Evolutionary conservation across 2,329 filamentous ascomycete species (phyloP).

Genomic region (Epichloe scottii): DNA sequence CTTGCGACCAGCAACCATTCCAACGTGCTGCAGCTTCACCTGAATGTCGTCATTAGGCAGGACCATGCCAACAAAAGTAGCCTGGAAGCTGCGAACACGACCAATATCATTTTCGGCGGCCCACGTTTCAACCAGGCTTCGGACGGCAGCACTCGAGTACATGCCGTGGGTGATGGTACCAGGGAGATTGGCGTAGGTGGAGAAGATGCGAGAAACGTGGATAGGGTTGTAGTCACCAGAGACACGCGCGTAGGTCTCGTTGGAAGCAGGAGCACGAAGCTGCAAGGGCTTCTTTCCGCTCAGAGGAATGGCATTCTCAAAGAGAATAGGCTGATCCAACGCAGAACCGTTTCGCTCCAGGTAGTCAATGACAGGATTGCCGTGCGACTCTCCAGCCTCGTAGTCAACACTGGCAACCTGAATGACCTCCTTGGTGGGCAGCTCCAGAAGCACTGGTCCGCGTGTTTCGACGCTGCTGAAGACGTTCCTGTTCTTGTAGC

Average conservation of each 20-base stretch:
- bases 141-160: slow-evolving; percentile 95
- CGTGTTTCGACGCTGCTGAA: slow-evolving; percentile 87
- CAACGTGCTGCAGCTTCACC: slow-evolving; percentile 90
- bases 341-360: slow-evolving; percentile 81
- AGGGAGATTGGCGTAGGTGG: slow-evolving; percentile 86
- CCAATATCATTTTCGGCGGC: slow-evolving; percentile 97
- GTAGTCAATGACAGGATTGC: slow-evolving; percentile 95
- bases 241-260: slow-evolving; percentile 94
- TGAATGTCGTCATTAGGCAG: slow-evolving; percentile 90
- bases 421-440: slow-evolving; percentile 93
- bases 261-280: slow-evolving; percentile 84
- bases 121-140: slow-evolving; percentile 95
- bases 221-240: slow-evolving; percentile 99
- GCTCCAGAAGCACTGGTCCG: slow-evolving; percentile 83
- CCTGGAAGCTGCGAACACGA: slow-evolving; percentile 93
- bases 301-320: slow-evolving; percentile 93
- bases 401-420: slow-evolving; percentile 97
- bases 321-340: slow-evolving; percentile 91
- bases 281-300: slow-evolving; percentile 83
- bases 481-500: slow-evolving; percentile 88
- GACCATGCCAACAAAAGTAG: slow-evolving; percentile 96
- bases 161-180: slow-evolving; percentile 98
- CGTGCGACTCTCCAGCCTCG: slow-evolving; percentile 78
- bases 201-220: slow-evolving; percentile 93
- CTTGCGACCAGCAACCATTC: slow-evolving; percentile 96